Evolutionary conservation across 2,329 filamentous ascomycete genomes (phyloP), one percentile per base, ranked within the genome.

Genomic region (Phialemoniopsis sp.): DNA sequence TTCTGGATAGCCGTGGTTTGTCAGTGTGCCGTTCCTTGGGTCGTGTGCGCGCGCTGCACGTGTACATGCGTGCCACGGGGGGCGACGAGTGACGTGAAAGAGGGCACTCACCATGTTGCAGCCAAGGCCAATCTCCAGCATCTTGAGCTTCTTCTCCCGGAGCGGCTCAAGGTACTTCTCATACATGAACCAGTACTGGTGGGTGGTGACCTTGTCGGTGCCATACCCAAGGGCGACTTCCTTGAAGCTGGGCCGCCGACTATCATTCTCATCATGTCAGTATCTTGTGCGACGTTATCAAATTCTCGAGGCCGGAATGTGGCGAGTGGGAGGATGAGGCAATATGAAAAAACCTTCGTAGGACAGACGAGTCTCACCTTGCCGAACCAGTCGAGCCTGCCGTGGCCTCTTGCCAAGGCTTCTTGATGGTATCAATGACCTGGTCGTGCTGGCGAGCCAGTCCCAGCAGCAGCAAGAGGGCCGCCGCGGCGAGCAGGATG

Each of bases 101-200:
- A n/a, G 10, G 16, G 31, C 12, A 34, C 40, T 40, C 41, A 59
- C 57, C 52, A 62, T 60, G 37, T 60, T 56, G 47, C 64, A 68
- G 9, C 63, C 64, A 7, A 67, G 57, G 1, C 64, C 61, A 36
- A 67, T 65, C 38, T 67, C 62, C 5, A 68, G 59, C 47, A 67
- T 55, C 46, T 64, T 67, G 38, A 66, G 15, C 21, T 43, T 54
- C 31, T 52, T 45, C 39, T 58, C 50, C 29, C 60, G 56, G 16
- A 59, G 42, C 1, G 49, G 40, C 2, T 53, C 48, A 4, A 67
- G 52, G 29, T 66, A 60, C 40, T 61, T 62, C 34, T 67, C 56
- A 48, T 67, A 66, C 57, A 68, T 61, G 42, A 58, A 49, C 17
- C 65, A 58, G 39, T 67, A 67, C 18, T 56, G 53, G 46, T 65